Evolutionary conservation across 139 green algal species (phyloP).

Genomic region (Chlorella sp.): DNA sequence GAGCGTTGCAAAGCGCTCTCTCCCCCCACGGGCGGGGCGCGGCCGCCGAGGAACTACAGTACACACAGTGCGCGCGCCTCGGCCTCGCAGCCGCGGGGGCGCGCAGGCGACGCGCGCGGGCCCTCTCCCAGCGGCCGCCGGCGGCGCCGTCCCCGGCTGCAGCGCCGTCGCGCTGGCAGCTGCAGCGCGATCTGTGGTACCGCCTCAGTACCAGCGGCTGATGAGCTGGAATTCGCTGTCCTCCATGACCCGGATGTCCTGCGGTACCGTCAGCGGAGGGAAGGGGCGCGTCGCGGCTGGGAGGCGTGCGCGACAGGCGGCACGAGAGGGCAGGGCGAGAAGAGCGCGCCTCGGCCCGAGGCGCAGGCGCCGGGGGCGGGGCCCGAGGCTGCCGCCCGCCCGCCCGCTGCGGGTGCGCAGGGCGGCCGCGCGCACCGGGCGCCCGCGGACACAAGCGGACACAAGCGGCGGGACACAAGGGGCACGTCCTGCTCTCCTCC

Average conservation of each 20-base stretch:
- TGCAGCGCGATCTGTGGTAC: too few relatives aligned
- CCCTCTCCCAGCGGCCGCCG: too few relatives aligned
- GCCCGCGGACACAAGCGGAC: neutral
- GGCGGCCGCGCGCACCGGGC: neutral
- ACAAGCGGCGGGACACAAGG: neutral
- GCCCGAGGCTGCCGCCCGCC: neutral
- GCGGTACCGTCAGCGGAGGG: neutral
- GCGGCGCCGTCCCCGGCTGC: too few relatives aligned
- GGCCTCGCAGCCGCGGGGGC: too few relatives aligned
- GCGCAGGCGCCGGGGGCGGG: neutral
- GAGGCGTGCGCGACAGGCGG: neutral
- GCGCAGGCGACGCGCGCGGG: too few relatives aligned
- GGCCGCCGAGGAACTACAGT: too few relatives aligned
- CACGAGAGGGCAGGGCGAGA: neutral
- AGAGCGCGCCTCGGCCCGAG: neutral
- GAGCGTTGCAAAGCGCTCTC: too few relatives aligned
- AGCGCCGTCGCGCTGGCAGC: too few relatives aligned
- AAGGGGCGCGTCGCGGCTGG: neutral
- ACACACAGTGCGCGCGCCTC: too few relatives aligned
- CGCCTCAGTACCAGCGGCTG: neutral
- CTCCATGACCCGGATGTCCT: conserved; percentile 74
- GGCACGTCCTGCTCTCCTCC: neutral
- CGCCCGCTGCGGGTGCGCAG: neutral
- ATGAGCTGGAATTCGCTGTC: conserved; percentile 80
- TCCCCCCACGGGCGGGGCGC: too few relatives aligned